Conservation (phyloP, 345 rosid genomes). For the Boechera retrofracta region DNA sequence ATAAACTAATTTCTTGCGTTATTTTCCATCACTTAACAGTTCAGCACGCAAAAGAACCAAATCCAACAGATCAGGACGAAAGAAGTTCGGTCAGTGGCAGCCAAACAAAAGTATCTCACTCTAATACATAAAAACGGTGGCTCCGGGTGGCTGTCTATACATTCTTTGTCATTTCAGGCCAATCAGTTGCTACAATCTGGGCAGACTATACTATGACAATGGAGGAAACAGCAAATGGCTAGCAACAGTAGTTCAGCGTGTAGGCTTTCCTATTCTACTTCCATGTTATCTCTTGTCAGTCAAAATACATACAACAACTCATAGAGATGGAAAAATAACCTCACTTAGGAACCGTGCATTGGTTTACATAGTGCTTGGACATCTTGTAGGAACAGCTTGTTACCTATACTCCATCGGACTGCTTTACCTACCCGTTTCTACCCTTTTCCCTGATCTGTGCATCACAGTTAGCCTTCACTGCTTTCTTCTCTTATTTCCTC, state of each 20-base stretch:
- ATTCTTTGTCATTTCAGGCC: conserved; percentile 52
- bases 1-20: conserved; percentile 12
- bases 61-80: conserved; percentile 22
- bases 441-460: conserved; percentile 60
- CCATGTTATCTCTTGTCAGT: conserved; percentile 49
- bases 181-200: conserved; percentile 55
- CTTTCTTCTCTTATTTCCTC: conserved; percentile 61
- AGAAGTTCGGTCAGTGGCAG: conserved; percentile 14
- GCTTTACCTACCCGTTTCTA: conserved; percentile 66
- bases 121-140: conserved; percentile 49
- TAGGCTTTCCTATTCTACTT: conserved; percentile 61
- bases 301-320: conserved; percentile 29
- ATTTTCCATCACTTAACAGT: conserved; percentile 24
- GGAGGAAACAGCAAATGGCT: conserved; percentile 71
- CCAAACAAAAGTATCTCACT: conserved; percentile 32
- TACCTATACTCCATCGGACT: conserved; percentile 58
- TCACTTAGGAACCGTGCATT: conserved; percentile 35
- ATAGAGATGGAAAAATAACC: conserved; percentile 17
- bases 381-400: conserved; percentile 43
- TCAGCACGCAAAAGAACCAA: conserved; percentile 37
- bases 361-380: conserved; percentile 50
- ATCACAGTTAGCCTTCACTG: conserved; percentile 63
- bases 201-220: conserved; percentile 57
- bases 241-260: conserved; percentile 52
- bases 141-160: conserved; percentile 42